A percentile compares a stretch with the other conserved stretches of the same genome.
These are phyloP conservation scores for Dactylellina cionopaga DNA, from an alignment of 2,329 filamentous ascomycete genomes.

Conservation along the genomic window DNA sequence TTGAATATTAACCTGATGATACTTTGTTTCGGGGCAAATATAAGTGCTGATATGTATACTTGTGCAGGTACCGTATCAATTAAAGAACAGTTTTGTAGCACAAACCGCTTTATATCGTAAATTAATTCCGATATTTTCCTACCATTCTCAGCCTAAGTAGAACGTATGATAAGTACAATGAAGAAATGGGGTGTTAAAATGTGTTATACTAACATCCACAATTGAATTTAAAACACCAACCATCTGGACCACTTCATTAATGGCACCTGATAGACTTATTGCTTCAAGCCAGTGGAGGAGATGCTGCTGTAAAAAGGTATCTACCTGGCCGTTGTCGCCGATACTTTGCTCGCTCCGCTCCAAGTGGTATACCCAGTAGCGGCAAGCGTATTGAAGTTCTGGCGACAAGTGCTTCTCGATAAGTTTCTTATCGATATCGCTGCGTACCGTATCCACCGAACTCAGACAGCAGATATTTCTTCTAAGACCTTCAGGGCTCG, in stretches of 20 bases:
- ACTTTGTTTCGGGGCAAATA: constrained; percentile 12
- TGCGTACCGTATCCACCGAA: constrained; percentile 42
- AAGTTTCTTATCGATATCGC: constrained; percentile 46
- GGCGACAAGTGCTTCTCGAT: neutral
- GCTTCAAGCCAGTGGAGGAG: constrained; percentile 61
- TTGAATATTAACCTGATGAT: constrained; percentile 2
- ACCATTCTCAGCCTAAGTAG: neutral
- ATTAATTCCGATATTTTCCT: neutral
- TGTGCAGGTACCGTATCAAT: constrained; percentile 8
- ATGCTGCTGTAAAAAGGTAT: constrained; percentile 58
- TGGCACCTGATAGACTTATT: constrained; percentile 58
- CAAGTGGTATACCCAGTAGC: no score
- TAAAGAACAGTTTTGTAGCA: neutral
- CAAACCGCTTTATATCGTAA: constrained; percentile 16
- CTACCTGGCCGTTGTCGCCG: constrained; percentile 55
- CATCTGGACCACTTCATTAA: constrained; percentile 41
- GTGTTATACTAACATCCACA: constrained; percentile 13
- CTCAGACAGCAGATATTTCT: constrained; percentile 57
- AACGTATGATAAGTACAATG: neutral
- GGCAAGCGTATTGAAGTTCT: constrained; percentile 58
- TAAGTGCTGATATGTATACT: constrained; percentile 5
- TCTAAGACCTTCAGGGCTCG: no score
- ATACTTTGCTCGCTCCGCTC: constrained; percentile 57
- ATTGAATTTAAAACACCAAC: constrained; percentile 7
- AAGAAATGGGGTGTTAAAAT: neutral